Conservation (phyloP, 305 asterid species). For the Ilex paraguariensis region DNA sequence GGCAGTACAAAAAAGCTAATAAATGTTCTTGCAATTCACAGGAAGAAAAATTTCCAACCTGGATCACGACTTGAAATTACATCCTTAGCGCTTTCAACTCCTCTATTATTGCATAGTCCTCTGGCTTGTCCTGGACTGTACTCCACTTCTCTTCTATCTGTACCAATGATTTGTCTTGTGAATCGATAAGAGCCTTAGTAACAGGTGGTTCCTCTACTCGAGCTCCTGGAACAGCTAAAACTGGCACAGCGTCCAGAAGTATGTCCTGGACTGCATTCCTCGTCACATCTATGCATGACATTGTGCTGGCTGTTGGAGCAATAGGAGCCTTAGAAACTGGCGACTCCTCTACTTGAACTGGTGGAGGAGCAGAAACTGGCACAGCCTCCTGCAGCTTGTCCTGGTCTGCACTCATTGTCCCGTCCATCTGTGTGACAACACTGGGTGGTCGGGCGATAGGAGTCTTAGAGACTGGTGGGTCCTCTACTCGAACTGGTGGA, state of each 20-base stretch:
- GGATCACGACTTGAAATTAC: not conserved
- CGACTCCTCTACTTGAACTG: not conserved
- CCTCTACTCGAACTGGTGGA: conserved; percentile 6
- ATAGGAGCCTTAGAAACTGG: not conserved
- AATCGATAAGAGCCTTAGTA: too few relatives aligned
- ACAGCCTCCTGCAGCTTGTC: not conserved
- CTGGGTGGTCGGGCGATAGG: too few relatives aligned
- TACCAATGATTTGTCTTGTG: not conserved
- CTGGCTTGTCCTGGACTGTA: not conserved
- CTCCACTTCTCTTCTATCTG: too few relatives aligned
- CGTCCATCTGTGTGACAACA: too few relatives aligned
- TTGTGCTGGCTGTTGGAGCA: not conserved
- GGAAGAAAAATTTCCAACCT: too few relatives aligned
- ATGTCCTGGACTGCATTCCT: not conserved
- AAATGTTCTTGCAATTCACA: not conserved
- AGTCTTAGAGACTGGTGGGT: not conserved
- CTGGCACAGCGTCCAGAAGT: too few relatives aligned
- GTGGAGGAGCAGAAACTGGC: not conserved
- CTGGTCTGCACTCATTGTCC: not conserved
- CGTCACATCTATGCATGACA: not conserved
- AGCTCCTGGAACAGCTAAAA: too few relatives aligned
- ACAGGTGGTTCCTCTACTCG: too few relatives aligned
- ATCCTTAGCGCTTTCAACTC: not conserved
- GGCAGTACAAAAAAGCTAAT: not conserved
- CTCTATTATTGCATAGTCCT: not conserved